phyloP scores from a whole-genome alignment of 2,329 filamentous ascomycete species.

The Fusarium floridanum region DNA sequence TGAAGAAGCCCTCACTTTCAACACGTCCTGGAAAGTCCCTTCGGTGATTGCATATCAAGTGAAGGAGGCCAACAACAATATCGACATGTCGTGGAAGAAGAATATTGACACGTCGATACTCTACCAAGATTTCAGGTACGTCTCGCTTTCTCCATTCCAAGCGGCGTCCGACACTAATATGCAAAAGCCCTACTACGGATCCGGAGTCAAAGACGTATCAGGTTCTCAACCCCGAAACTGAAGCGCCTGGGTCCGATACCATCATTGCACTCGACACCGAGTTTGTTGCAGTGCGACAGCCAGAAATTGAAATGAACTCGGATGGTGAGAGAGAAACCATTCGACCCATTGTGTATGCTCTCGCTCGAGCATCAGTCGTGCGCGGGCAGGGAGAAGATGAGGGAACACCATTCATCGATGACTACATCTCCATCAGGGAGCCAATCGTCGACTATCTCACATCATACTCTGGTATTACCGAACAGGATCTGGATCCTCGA shows the following conservation, averaged over 20 bases:
- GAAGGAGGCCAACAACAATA: constrained; percentile 82
- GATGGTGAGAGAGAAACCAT: constrained; percentile 93
- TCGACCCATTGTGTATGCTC: constrained; percentile 87
- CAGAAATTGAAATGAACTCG: constrained; percentile 96
- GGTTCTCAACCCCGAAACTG: constrained; percentile 67
- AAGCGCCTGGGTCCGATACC: constrained; percentile 77
- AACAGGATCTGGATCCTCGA: constrained; percentile 84
- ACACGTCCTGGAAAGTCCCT: constrained; percentile 91
- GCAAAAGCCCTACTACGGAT: constrained; percentile 56
- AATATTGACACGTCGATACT: constrained; percentile 86
- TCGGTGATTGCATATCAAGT: constrained; percentile 89
- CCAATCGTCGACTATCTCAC: constrained; percentile 96
- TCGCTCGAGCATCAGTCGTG: constrained; percentile 93
- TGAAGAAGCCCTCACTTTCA: constrained; percentile 90
- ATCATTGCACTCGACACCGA: constrained; percentile 95
- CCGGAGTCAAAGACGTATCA: constrained; percentile 67
- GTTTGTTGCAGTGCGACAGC: constrained; percentile 92
- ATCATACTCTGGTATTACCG: constrained; percentile 90
- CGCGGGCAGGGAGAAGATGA: constrained; percentile 83
- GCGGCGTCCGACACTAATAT: constrained; percentile 16
- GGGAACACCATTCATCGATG: constrained; percentile 92
- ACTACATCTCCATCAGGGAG: constrained; percentile 94
- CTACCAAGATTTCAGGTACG: constrained; percentile 76
- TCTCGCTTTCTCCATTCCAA: not conserved
- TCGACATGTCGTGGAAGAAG: constrained; percentile 89